Evolutionary conservation across 768 basidiomycete species (phyloP).

Genomic region (Sarcodon sp.): DNA sequence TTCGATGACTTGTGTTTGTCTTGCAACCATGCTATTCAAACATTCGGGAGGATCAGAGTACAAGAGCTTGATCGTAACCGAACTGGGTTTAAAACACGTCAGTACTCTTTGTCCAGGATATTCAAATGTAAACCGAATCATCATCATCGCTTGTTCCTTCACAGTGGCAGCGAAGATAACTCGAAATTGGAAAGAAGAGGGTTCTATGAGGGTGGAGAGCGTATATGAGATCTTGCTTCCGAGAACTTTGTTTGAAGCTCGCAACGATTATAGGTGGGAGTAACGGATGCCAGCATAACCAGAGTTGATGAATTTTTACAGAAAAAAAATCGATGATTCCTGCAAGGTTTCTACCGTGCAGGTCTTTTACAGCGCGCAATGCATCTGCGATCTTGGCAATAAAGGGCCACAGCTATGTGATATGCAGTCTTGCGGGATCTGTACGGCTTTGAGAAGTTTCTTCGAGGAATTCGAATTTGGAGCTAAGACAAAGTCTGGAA

Average conservation of each 20-base stretch:
- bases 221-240: constrained; percentile 37
- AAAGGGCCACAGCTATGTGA: constrained; percentile 37
- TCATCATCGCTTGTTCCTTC: constrained; percentile 5
- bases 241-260: constrained; percentile 17
- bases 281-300: background rate
- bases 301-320: background rate
- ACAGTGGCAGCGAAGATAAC: constrained; percentile 32
- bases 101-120: constrained; percentile 12
- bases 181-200: constrained; percentile 35
- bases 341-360: constrained; percentile 32
- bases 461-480: constrained; percentile 50
- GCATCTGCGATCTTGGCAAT: constrained; percentile 55
- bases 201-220: constrained; percentile 33
- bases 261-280: constrained; percentile 36
- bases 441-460: constrained; percentile 40
- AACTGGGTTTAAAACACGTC: constrained; percentile 39
- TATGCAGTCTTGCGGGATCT: constrained; percentile 55
- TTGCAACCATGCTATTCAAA: constrained; percentile 32
- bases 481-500: constrained; percentile 34
- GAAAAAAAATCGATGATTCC: constrained; percentile 15
- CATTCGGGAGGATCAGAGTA: constrained; percentile 24
- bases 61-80: constrained; percentile 34
- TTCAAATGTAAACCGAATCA: constrained; percentile 1
- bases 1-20: constrained; percentile 33
- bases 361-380: constrained; percentile 52